Evolutionary conservation across 495 filamentous ascomycete species (phyloP).

Genomic region (Cercophora sp.): DNA sequence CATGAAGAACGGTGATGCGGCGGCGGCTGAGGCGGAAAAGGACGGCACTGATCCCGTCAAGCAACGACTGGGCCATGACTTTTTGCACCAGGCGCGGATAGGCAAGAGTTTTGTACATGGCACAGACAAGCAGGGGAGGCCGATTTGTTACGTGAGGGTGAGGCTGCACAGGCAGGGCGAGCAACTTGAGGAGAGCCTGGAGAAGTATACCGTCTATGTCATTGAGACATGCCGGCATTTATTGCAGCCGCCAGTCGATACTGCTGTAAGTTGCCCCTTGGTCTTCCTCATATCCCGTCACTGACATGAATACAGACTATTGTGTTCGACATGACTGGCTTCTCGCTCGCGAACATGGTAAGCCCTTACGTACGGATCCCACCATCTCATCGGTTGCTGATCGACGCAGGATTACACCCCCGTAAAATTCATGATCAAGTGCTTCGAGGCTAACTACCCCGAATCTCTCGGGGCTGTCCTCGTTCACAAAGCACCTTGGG

Average conservation of each 20-base stretch:
- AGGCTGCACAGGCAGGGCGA: constrained; percentile 76
- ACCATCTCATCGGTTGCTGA: not conserved
- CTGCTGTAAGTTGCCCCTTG: constrained; percentile 64
- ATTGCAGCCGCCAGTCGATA: constrained; percentile 76
- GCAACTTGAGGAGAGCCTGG: constrained; percentile 73
- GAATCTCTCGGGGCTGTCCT: constrained; percentile 87
- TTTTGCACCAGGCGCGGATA: constrained; percentile 76
- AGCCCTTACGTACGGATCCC: constrained; percentile 10
- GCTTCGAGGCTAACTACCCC: constrained; percentile 98
- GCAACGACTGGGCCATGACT: constrained; percentile 69
- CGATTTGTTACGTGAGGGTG: constrained; percentile 83
- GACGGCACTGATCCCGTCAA: constrained; percentile 49
- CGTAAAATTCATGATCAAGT: constrained; percentile 98
- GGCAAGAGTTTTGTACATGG: constrained; percentile 97
- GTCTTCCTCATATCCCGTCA: constrained; percentile 13
- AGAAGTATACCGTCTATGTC: constrained; percentile 86
- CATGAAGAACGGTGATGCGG: constrained; percentile 71
- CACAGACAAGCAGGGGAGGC: constrained; percentile 75
- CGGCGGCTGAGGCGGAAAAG: constrained; percentile 57
- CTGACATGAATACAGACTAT: constrained; percentile 54
- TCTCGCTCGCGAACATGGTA: constrained; percentile 93
- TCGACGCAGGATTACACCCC: constrained; percentile 76
- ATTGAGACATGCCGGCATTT: constrained; percentile 91
- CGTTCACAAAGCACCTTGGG: constrained; percentile 96
- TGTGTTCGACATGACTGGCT: constrained; percentile 92